Evolutionary conservation across 1,139 yeast species (phyloP), one percentile per base, ranked within the genome.

Genomic region (Candida gigantensis): DNA sequence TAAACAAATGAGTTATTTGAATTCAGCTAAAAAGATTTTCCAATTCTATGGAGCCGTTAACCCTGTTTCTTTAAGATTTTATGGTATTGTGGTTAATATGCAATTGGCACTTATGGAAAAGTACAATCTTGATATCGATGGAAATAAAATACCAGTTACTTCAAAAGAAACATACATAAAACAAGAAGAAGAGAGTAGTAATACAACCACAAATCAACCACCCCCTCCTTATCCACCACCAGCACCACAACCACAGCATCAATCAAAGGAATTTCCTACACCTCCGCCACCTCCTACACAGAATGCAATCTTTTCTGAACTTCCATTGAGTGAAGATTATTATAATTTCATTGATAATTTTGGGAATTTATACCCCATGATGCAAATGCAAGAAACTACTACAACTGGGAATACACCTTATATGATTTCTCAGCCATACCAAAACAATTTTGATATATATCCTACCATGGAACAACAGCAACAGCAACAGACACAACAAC

Each of bases 261-360:
- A n/a, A n/a, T n/a, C n/a, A n/a, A n/a, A n/a, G n/a, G n/a, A n/a
- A n/a, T n/a, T n/a, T n/a, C n/a, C n/a, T n/a, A n/a, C n/a, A n/a
- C n/a, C n/a, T n/a, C n/a, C n/a, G n/a, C n/a, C n/a, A n/a, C n/a
- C n/a, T n/a, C n/a, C n/a, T n/a, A n/a, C n/a, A n/a, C n/a, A n/a
- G n/a, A n/a, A n/a, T n/a, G n/a, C n/a, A n/a, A n/a, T n/a, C n/a
- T n/a, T n/a, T n/a, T 6, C 28, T 12, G 24, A 31, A 10, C 10
- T 25, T 31, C 34, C 28, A 11, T 43, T 44, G 26, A 43, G 39
- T 17, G 35, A 44, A 28, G 47, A 44, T 34, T 44, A 44, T 23
- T 45, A 43, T 25, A 39, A 41, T 24, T 44, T 43, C 18, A 44
- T 44, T 20, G 47, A 43, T 23, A 34, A 30, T 33, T 44, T 44